Evolutionary conservation across 2,329 filamentous ascomycete genomes (phyloP), one percentile per base, ranked within the genome.

Genomic region (Phaeosphaeriaceae sp.): DNA sequence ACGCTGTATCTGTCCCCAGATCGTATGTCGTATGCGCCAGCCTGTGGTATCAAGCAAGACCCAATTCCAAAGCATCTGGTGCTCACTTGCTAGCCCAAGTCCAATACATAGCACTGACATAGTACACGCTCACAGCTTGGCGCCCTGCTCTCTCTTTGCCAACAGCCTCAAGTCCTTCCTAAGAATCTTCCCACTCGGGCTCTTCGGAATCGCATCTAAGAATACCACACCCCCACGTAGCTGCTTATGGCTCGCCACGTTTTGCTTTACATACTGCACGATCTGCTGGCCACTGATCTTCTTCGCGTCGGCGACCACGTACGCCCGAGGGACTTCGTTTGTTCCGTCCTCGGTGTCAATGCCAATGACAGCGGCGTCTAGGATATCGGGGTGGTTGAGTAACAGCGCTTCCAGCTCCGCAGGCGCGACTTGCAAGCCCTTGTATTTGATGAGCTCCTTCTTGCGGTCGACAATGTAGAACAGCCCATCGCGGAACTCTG

Each of bases 371-470:
- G 80, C 79, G 0, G 79, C 80, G 63, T 84, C 82, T 1, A 72
- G 60, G 3, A 84, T 73, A 2, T 70, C 58, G 1, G 73, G 70
- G 57, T 83, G 79, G 7, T 69, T 72, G 1, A 83, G 53, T 0
- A 84, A 68, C 31, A 81, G 49, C 1, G 75, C 80, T 68, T 84
- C 82, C 1, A 84, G 69, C 56, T 84, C 82, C 0, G 81, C 80
- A 1, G 82, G 82, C 10, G 82, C 79, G 17, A 84, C 80, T 68
- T 84, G 81, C 33, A 82, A 69, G 1, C 82, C 82, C 61, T 83
- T 82, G 53, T 82, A 82, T 61, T 83, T 83, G 66, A 83, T 83
- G 9, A 83, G 68, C 56, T 83, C 78, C 68, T 81, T 73, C 57
- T 74, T 74, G 21, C 78, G 70, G 48, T 81, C 79, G 1, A 81